Conservation (phyloP, 2,329 filamentous ascomycete genomes). For the Fusarium gaditjirri region DNA sequence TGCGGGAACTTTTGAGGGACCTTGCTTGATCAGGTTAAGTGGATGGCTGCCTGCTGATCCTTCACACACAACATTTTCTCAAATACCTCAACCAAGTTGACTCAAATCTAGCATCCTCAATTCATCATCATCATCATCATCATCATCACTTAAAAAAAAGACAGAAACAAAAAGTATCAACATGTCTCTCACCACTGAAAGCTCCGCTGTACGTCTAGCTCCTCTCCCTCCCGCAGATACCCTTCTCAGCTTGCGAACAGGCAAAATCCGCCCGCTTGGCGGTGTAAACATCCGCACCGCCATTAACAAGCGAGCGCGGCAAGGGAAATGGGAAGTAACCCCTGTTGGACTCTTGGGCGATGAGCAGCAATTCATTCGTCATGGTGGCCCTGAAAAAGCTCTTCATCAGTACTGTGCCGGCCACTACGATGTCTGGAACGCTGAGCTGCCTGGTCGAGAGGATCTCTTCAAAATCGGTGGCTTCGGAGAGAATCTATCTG, state of each 20-base stretch:
- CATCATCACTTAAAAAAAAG: background rate
- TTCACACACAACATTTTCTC: background rate
- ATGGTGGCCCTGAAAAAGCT: constrained; percentile 30
- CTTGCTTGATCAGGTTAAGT: constrained; percentile 22
- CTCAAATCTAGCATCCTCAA: background rate
- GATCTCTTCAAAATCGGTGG: constrained; percentile 30
- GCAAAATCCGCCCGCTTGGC: constrained; percentile 26
- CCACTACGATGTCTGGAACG: constrained; percentile 31
- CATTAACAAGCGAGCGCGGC: constrained; percentile 27
- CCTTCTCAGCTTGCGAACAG: constrained; percentile 32
- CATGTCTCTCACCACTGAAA: background rate
- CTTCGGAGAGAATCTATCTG: constrained; percentile 31
- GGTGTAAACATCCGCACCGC: constrained; percentile 31
- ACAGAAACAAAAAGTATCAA: background rate
- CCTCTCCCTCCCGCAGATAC: constrained; percentile 25
- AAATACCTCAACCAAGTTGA: background rate
- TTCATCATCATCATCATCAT: background rate
- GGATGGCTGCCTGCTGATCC: background rate
- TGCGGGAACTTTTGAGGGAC: background rate
- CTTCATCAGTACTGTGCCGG: constrained; percentile 31
- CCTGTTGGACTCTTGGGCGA: constrained; percentile 25
- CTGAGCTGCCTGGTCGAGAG: constrained; percentile 13
- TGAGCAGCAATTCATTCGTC: constrained; percentile 27
- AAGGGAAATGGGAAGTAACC: constrained; percentile 23
- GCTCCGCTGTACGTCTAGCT: constrained; percentile 19